These are phyloP conservation scores for Kluyveromyces sp. DNA, from an alignment of 1,139 yeast genomes.

Conservation along the genomic window DNA sequence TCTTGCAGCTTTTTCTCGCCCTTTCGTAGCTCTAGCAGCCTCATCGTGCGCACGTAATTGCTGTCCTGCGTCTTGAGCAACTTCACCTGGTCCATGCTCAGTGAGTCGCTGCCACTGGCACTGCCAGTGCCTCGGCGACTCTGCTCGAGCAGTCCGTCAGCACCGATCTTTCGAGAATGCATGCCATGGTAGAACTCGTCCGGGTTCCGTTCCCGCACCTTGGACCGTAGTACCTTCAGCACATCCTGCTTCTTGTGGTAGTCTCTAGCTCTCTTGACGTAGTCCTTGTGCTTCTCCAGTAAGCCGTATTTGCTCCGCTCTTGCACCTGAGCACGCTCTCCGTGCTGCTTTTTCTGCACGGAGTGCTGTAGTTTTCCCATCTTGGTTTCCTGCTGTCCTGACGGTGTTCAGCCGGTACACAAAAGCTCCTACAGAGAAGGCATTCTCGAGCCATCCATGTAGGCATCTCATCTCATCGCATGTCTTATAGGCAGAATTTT, in stretches of 20 bases:
- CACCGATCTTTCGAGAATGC: constrained; percentile 63
- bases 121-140: constrained; percentile 59
- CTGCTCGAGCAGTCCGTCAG: constrained; percentile 54
- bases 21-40: constrained; percentile 60
- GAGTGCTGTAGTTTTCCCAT: constrained; percentile 84
- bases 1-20: constrained; percentile 55
- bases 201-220: constrained; percentile 74
- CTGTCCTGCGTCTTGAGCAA: constrained; percentile 84
- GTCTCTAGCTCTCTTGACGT: constrained; percentile 79
- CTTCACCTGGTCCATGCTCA: constrained; percentile 70
- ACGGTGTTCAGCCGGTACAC: too few species aligned
- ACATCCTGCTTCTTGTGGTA: constrained; percentile 86
- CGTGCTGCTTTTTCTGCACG: constrained; percentile 90
- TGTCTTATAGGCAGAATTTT: not conserved
- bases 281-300: constrained; percentile 92
- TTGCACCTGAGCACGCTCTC: constrained; percentile 82
- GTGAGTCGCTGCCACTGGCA: constrained; percentile 28
- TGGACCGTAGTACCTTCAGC: constrained; percentile 62
- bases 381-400: too few species aligned
- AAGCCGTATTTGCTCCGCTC: constrained; percentile 72
- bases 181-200: constrained; percentile 96
- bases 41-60: constrained; percentile 71
- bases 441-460: not conserved
- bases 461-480: not conserved
- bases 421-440: too few species aligned